phyloP scores from a whole-genome alignment of 768 basidiomycete genomes.

The Strobilomyces confusus region DNA sequence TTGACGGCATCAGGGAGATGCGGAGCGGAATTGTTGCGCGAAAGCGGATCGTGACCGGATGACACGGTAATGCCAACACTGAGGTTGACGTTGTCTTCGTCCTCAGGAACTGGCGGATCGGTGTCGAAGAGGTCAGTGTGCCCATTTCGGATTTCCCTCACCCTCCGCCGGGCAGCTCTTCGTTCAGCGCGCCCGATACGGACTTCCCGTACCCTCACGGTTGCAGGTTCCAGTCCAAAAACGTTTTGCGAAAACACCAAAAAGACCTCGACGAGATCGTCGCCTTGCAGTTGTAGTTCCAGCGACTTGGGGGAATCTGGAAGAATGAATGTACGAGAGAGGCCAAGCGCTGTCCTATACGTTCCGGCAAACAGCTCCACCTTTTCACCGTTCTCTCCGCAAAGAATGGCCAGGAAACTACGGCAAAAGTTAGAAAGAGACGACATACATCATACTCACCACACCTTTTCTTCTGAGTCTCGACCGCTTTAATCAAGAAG shows the following conservation, averaged over 20 bases:
- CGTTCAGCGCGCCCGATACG: slow-evolving; percentile 86
- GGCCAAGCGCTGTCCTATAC: slow-evolving; percentile 80
- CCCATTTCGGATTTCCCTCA: slow-evolving; percentile 57
- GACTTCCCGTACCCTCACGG: slow-evolving; percentile 91
- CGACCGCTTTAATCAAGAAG: slow-evolving; percentile 78
- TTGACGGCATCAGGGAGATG: slow-evolving; percentile 25
- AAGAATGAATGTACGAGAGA: slow-evolving; percentile 90
- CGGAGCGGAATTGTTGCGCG: slow-evolving; percentile 23
- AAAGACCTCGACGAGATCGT: slow-evolving; percentile 90
- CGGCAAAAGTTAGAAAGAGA: background rate
- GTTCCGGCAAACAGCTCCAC: slow-evolving; percentile 93
- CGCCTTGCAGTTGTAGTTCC: slow-evolving; percentile 86
- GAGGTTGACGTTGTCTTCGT: slow-evolving; percentile 59
- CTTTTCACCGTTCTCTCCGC: slow-evolving; percentile 89
- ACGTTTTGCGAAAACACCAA: slow-evolving; percentile 89
- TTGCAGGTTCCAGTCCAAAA: slow-evolving; percentile 89
- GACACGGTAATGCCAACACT: slow-evolving; percentile 59
- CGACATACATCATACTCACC: background rate
- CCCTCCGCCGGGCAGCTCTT: slow-evolving; percentile 75
- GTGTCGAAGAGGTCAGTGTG: slow-evolving; percentile 44
- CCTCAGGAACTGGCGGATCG: slow-evolving; percentile 41
- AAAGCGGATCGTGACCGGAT: slow-evolving; percentile 34
- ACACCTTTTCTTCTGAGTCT: slow-evolving; percentile 86
- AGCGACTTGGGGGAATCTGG: slow-evolving; percentile 87
- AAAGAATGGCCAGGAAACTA: slow-evolving; percentile 90